Percentiles rank a stretch among this genome's conserved stretches.
phyloP scores from a whole-genome alignment of 2,329 filamentous ascomycete genomes.

The Clathrospora elynae region DNA sequence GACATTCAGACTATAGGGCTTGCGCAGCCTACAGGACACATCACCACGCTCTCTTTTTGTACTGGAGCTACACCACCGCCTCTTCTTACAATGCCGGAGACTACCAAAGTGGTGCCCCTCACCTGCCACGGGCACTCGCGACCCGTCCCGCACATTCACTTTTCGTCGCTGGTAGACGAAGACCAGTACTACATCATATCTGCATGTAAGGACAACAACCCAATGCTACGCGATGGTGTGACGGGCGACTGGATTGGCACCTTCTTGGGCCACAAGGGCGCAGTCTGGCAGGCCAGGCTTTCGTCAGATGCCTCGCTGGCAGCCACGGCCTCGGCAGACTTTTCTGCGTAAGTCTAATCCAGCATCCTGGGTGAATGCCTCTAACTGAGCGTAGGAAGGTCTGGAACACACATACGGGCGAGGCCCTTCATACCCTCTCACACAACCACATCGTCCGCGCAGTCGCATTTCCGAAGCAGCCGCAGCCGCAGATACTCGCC shows the following conservation, averaged over 20 bases:
- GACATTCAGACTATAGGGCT: constrained; percentile 6
- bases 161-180: constrained; percentile 81
- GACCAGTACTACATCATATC: constrained; percentile 91
- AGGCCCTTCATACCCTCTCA: constrained; percentile 82
- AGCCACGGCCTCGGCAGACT: constrained; percentile 93
- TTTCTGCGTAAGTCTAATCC: constrained; percentile 72
- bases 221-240: constrained; percentile 94
- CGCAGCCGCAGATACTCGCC: constrained; percentile 78
- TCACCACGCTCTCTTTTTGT: background rate
- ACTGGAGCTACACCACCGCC: constrained; percentile 1
- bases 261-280: constrained; percentile 97
- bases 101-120: constrained; percentile 74
- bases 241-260: constrained; percentile 85
- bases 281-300: constrained; percentile 93
- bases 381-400: constrained; percentile 70
- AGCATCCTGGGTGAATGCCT: background rate
- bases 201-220: constrained; percentile 96
- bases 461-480: constrained; percentile 78
- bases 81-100: constrained; percentile 42
- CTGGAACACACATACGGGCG: constrained; percentile 95
- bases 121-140: constrained; percentile 95
- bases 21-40: background rate
- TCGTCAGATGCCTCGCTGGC: constrained; percentile 86
- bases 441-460: constrained; percentile 96
- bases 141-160: constrained; percentile 87